These are phyloP conservation scores for Kwoniella europaea DNA, from an alignment of 768 basidiomycete species.

Conservation along the genomic window DNA sequence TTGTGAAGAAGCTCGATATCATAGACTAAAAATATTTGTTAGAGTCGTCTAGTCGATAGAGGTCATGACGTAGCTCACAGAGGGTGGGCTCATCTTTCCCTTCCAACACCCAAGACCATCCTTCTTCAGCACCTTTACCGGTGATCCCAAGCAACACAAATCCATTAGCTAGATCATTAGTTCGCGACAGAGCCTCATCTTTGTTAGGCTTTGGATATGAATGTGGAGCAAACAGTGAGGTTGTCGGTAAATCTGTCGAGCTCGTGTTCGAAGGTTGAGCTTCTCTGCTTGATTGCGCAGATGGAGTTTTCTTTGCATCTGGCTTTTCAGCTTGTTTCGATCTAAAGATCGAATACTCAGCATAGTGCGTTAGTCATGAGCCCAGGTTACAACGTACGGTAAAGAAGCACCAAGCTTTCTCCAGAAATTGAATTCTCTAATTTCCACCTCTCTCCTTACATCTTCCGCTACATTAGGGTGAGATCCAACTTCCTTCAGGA, in stretches of 20 bases:
- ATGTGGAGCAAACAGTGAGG: conserved; percentile 60
- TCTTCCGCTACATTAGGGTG: conserved; percentile 43
- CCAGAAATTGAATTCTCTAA: conserved; percentile 50
- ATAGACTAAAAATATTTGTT: conserved; percentile 59
- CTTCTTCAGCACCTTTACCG: conserved; percentile 69
- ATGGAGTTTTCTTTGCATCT: background rate
- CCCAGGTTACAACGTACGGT: conserved; percentile 24
- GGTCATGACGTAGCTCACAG: conserved; percentile 61
- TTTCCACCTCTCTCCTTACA: conserved; percentile 46
- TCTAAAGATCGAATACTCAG: conserved; percentile 1
- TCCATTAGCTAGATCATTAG: conserved; percentile 75
- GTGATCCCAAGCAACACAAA: conserved; percentile 71
- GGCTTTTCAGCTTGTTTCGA: conserved; percentile 13
- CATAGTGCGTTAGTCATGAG: background rate
- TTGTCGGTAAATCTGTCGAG: conserved; percentile 5
- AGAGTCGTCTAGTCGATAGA: conserved; percentile 1
- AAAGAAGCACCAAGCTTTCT: conserved; percentile 35
- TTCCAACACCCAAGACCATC: conserved; percentile 81
- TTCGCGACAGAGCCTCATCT: conserved; percentile 63
- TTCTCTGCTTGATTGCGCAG: conserved; percentile 37
- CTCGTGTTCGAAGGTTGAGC: conserved; percentile 47
- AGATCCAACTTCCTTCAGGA: conserved; percentile 42
- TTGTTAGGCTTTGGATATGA: conserved; percentile 57
- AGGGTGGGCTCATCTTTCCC: conserved; percentile 70
- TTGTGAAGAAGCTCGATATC: conserved; percentile 65